Conservation (phyloP, 495 filamentous ascomycete species). For the Tetracladium setigerum region DNA sequence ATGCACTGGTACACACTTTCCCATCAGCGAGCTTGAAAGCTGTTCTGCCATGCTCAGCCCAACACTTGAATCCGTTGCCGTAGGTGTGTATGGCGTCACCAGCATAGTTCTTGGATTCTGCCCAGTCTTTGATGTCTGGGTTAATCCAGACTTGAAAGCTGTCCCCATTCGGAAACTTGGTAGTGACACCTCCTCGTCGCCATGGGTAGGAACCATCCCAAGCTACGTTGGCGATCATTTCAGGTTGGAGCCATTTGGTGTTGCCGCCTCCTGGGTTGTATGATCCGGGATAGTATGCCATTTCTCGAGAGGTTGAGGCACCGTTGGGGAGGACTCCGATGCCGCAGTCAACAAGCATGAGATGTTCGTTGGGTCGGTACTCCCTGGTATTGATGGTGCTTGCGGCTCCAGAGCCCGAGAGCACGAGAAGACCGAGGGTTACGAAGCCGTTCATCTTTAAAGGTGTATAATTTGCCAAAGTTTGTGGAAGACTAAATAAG, state of each 20-base stretch:
- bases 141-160: background rate
- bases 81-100: background rate
- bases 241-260: background rate
- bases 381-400: background rate
- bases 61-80: background rate
- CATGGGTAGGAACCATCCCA: background rate
- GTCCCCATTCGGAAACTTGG: background rate
- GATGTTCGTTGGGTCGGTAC: background rate
- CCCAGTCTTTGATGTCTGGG: background rate
- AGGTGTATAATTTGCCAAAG: no score
- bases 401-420: slow-evolving; percentile 1
- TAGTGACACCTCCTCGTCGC: background rate
- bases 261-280: background rate
- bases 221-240: background rate
- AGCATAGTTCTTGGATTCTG: no score
- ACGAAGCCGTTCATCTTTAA: no score
- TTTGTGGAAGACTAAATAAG: no score
- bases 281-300: background rate
- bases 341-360: background rate
- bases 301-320: background rate
- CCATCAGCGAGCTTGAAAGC: background rate
- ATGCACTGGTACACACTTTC: background rate
- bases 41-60: background rate
- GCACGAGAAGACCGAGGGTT: no score
- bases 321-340: background rate